A percentile compares a stretch with the other conserved stretches of the same genome.
Conservation (phyloP, 164 flowering plant species). For the Magnolia changhungtana region DNA sequence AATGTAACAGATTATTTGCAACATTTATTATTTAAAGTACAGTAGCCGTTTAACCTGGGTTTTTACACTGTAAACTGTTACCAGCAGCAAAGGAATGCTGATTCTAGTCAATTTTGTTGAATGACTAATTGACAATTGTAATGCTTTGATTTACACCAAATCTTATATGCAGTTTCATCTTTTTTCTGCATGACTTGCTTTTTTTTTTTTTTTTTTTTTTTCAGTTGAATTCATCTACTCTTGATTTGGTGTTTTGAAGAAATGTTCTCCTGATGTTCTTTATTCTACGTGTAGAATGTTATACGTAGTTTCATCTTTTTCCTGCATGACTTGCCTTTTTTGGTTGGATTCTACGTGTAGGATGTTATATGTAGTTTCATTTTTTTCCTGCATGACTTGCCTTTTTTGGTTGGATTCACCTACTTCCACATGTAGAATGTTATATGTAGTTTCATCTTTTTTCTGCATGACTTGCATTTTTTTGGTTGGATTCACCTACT, state of each 20-base stretch:
- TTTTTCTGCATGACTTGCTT: too few species aligned
- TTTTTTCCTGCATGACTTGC: neutral
- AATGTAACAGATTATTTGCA: neutral
- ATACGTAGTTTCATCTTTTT: neutral
- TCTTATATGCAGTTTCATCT: neutral
- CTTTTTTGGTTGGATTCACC: neutral
- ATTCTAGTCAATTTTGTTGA: too few species aligned
- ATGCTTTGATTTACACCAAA: too few species aligned
- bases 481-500: neutral
- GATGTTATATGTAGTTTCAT: neutral
- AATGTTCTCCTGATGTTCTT: too few species aligned
- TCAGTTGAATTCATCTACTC: neutral
- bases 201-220: too few species aligned
- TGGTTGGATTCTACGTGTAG: neutral
- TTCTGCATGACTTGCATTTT: too few species aligned
- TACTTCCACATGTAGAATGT: neutral
- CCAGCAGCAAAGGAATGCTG: too few species aligned
- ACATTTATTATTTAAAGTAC: neutral
- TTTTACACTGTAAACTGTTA: too few species aligned
- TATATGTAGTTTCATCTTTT: neutral
- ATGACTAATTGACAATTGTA: too few species aligned
- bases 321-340: neutral
- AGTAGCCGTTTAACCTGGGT: neutral
- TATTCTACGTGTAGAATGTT: neutral
- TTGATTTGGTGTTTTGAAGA: too few species aligned